Base-by-base conservation (phyloP, 345 rosid species). In the Euphorbia lathyris region DNA sequence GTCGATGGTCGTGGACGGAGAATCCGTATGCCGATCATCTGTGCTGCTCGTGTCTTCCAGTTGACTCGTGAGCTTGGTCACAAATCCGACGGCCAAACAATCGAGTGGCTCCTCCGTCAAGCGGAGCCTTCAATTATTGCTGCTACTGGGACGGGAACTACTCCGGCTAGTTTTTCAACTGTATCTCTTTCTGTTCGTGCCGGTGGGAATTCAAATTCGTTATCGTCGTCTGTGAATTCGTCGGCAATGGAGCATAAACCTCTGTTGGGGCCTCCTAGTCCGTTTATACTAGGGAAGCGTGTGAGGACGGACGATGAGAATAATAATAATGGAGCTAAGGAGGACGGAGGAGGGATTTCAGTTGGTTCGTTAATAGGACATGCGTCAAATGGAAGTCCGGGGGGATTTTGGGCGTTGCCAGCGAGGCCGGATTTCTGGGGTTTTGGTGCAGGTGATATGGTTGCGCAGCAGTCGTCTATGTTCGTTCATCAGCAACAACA, bases 1-100 rank as follows among this genome's bases (percentile, higher is more conserved):
- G 99, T 92, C 3, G 98, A 96, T 29, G 99, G 99, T 16, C 91
- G 98, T 9, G 99, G 99, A 0, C 73, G 99, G 57, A 84, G 98
- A 68, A 96, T 96, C 50, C 92, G 99, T 59, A 96, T 96, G 99
- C 99, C 99, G 1, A 92, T 96, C 75, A 96, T 92, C n/a, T 96
- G 98, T 63, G 99, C 98, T 43, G 99, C 99, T n/a, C 88, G 99
- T 12, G 99, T 96, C 34, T 95, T 95, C 69, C 99, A 95, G 81
- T 72, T 95, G 64, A 95, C 99, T 0, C 90, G 98, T 8, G 99
- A 96, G 86, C 83, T 96, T 16, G 99, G 99, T 14, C 99, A 92
- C 66, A 96, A 96, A 79, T 96, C 99, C 2, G 98, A 96, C 47
- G 99, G 99, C 20, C 98, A 96, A 80, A 96, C 99, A 14, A 92